Evolutionary conservation across 768 basidiomycete species (phyloP).

Genomic region (Mycena galopus): DNA sequence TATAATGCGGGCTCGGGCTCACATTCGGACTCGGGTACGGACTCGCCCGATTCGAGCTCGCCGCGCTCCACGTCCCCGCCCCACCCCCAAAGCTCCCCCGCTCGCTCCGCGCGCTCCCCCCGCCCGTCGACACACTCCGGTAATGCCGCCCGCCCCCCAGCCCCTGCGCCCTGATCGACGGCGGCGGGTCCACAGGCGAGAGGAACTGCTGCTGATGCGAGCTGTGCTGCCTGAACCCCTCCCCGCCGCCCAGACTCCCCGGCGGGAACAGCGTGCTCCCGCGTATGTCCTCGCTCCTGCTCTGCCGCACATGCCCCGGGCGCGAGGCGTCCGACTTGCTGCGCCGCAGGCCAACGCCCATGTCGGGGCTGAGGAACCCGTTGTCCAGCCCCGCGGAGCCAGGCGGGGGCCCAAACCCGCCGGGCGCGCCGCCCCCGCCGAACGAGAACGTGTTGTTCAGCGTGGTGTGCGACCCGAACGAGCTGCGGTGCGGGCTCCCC

Average conservation of each 20-base stretch:
- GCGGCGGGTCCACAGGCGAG: constrained; percentile 32
- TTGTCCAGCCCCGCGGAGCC: constrained; percentile 39
- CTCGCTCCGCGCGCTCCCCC: too few relatives aligned
- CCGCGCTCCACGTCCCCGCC: constrained; percentile 47
- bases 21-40: constrained; percentile 81
- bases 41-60: constrained; percentile 58
- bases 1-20: constrained; percentile 67
- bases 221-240: neutral
- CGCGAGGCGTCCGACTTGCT: constrained; percentile 43
- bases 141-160: too few relatives aligned
- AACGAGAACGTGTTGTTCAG: constrained; percentile 48
- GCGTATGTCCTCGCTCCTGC: constrained; percentile 65
- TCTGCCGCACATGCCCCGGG: constrained; percentile 43
- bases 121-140: too few relatives aligned
- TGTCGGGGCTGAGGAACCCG: constrained; percentile 46
- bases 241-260: neutral
- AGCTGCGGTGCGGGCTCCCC: constrained; percentile 41
- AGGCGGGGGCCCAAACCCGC: constrained; percentile 41
- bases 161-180: constrained; percentile 2
- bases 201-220: constrained; percentile 29
- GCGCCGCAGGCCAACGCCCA: constrained; percentile 40
- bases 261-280: neutral
- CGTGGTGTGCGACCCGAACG: constrained; percentile 33
- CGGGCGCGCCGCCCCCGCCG: neutral
- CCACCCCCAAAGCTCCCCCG: constrained; percentile 19